Evolutionary conservation across 2,329 filamentous ascomycete genomes (phyloP), one percentile per base, ranked within the genome.

Genomic region (Ilyonectria sp.): DNA sequence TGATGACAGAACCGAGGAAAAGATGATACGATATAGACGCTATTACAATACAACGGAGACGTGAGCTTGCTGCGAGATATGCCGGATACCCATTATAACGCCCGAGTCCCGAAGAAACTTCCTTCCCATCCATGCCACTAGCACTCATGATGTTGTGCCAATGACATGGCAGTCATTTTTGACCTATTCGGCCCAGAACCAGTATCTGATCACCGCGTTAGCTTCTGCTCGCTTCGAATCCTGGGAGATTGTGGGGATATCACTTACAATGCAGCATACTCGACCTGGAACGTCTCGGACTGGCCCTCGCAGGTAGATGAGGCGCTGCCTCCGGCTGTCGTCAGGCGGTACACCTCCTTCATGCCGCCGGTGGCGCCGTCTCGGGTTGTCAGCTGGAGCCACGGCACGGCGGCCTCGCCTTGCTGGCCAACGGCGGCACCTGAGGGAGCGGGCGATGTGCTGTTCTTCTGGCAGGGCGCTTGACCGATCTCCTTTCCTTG

Each of bases 181-280:
- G 9, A 49, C 62, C 29, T 49, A 65, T 53, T 62, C 31, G 54
- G 70, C 74, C 71, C 74, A 76, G 65, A 76, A 76, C 74, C 74
- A 76, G 60, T 76, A 76, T 67, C 74, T 76, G 17, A 52, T 56
- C 37, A n/a, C 29, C 50, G 35, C 43, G 68, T 76, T 57, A 76
- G 70, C 60, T 46, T 58, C 40, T 13, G 17, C n/a, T 31, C 26
- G 17, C 29, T 37, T 23, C 40, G n/a, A n/a, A n/a, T 43, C n/a
- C 17, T n/a, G 10, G 44, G 35, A 11, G 40, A 43, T 43, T n/a
- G 40, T 5, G 6, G 29, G 19, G 15, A n/a, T 8, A 50, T 15
- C 26, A 92, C 91, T 88, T 93, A 98, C 87, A 95, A 89, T 47
- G 95, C 91, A 35, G 93, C 86, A 82, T 98, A 98, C 76, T 95